phyloP scores from a whole-genome alignment of 2,329 filamentous ascomycete species.

The Neonectria coccinea region DNA sequence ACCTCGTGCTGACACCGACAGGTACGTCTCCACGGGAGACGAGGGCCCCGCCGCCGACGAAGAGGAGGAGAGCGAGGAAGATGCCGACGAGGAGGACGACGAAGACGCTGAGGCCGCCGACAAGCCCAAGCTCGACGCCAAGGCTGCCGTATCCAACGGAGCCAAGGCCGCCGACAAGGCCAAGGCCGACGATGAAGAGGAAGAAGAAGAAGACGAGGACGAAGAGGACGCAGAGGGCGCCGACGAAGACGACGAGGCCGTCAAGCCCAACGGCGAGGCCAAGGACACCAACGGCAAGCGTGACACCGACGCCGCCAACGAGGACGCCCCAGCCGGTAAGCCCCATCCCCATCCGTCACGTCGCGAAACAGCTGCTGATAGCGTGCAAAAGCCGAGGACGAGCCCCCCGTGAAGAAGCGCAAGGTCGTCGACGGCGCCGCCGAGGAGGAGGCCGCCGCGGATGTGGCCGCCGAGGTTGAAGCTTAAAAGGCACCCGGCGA shows the following conservation, averaged over 20 bases:
- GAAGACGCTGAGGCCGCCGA: conserved; percentile 53
- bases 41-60: conserved; percentile 40
- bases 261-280: conserved; percentile 43
- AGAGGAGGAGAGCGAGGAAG: conserved; percentile 56
- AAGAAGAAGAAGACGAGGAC: conserved; percentile 49
- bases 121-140: conserved; percentile 47
- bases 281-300: conserved; percentile 38
- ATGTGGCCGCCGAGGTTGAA: conserved; percentile 28
- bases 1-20: conserved; percentile 39
- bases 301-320: conserved; percentile 18
- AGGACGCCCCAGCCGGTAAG: conserved; percentile 19
- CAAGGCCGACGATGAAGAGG: conserved; percentile 52
- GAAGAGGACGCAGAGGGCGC: conserved; percentile 45
- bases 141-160: conserved; percentile 51
- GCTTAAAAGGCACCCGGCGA: conserved; percentile 10
- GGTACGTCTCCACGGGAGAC: conserved; percentile 54
- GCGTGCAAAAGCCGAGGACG: conserved; percentile 9
- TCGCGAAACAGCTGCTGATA: conserved; percentile 4
- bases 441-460: conserved; percentile 38
- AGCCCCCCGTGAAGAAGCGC: conserved; percentile 24
- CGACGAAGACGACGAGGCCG: conserved; percentile 42
- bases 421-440: conserved; percentile 34
- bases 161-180: conserved; percentile 15
- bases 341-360: too few relatives aligned
- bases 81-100: conserved; percentile 54